Conservation (phyloP, 768 basidiomycete genomes). For the Podaxis mareebaensis region DNA sequence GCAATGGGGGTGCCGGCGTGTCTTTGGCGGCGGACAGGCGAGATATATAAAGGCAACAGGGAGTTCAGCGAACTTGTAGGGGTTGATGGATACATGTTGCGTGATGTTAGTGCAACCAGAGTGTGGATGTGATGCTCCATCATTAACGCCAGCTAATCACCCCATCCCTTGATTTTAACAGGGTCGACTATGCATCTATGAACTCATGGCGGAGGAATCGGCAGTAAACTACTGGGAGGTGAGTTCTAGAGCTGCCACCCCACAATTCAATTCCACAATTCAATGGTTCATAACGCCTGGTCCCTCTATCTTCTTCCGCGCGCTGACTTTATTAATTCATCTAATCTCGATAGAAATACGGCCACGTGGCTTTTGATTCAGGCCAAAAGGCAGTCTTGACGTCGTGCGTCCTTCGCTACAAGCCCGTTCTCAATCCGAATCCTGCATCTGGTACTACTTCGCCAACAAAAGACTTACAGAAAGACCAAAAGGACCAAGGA, state of each 20-base stretch:
- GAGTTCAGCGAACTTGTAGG: constrained; percentile 93
- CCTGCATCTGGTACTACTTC: constrained; percentile 18
- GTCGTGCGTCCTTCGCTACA: constrained; percentile 84
- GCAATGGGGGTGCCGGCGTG: constrained; percentile 98
- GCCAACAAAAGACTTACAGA: constrained; percentile 9
- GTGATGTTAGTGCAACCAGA: constrained; percentile 59
- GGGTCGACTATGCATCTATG: constrained; percentile 94
- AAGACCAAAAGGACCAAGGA: constrained; percentile 28
- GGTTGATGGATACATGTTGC: constrained; percentile 82
- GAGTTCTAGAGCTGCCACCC: constrained; percentile 7
- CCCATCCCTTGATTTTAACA: constrained; percentile 27
- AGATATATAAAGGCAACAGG: constrained; percentile 98
- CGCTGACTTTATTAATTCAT: background rate
- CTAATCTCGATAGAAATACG: constrained; percentile 74
- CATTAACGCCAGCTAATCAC: constrained; percentile 4
- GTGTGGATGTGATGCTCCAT: background rate
- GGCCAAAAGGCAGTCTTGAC: constrained; percentile 91
- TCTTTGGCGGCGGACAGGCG: constrained; percentile 94
- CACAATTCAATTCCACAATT: background rate
- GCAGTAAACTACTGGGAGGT: constrained; percentile 99
- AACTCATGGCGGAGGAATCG: constrained; percentile 96
- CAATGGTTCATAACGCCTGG: background rate
- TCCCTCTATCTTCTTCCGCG: background rate
- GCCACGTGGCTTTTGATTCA: constrained; percentile 90
- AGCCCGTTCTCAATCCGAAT: constrained; percentile 55